Evolutionary conservation across 1,139 yeast genomes (phyloP).

Genomic region (Lizanozyma gosingica): DNA sequence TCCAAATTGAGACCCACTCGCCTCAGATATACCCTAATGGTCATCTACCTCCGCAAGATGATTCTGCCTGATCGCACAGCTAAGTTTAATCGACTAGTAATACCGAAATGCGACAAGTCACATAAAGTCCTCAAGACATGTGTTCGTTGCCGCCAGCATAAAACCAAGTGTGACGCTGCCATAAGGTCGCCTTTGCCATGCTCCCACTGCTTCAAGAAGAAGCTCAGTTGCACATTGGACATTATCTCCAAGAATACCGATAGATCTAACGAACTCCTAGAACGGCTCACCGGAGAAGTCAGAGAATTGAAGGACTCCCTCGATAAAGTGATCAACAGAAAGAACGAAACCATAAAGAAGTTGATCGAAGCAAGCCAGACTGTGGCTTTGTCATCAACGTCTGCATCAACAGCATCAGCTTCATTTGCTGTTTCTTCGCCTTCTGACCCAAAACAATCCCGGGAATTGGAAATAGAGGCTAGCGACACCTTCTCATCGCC

Average conservation of each 20-base stretch:
- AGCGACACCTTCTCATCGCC: slow-evolving; percentile 13
- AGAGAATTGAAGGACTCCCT: slow-evolving; percentile 18
- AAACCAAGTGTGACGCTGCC: slow-evolving; percentile 55
- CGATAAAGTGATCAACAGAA: slow-evolving; percentile 17
- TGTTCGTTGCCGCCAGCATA: slow-evolving; percentile 54
- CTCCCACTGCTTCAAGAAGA: slow-evolving; percentile 45
- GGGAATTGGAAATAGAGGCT: slow-evolving; percentile 2
- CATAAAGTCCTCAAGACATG: slow-evolving; percentile 23
- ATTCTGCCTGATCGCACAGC: background rate
- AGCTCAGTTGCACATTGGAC: slow-evolving; percentile 45
- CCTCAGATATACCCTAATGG: background rate
- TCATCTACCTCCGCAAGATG: background rate
- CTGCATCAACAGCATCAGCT: background rate
- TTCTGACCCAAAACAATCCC: slow-evolving; percentile 3
- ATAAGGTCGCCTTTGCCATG: slow-evolving; percentile 47
- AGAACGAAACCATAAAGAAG: slow-evolving; percentile 16
- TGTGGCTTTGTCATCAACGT: slow-evolving; percentile 7
- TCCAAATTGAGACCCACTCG: no score
- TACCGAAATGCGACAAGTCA: slow-evolving; percentile 6
- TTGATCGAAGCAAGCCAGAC: slow-evolving; percentile 9
- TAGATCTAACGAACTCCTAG: slow-evolving; percentile 22
- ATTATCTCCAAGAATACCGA: slow-evolving; percentile 20
- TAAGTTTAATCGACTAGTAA: slow-evolving; percentile 3
- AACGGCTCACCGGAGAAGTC: slow-evolving; percentile 24
- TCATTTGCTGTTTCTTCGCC: background rate